Base-by-base conservation (phyloP, 202 grass and related monocot species). In the Dendrocalamus latiflorus region DNA sequence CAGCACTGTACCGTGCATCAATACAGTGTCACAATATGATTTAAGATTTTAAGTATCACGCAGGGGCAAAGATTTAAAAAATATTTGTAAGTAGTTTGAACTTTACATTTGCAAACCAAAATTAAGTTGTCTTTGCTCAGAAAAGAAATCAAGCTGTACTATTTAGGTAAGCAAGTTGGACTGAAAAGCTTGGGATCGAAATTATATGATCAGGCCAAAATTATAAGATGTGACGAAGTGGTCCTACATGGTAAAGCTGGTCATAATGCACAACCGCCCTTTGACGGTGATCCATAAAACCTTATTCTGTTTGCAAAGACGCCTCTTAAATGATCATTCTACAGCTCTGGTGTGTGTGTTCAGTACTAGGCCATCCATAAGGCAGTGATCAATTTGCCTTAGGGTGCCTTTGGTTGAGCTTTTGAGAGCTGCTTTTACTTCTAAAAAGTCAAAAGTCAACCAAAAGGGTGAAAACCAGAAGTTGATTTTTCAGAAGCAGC, bases 211-310 rank as follows among this genome's bases (percentile, higher is more conserved):
- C 37, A 74, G 44, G 65, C 56, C 26, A 47, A 24, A 49, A 24
- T 22, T 51, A 42, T 33, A 43, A 18, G 10, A 11, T 36, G 44
- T 47, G 34, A 22, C 13, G 34, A 28, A 17, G n/a, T 66, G 62
- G 14, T 33, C 36, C 64, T 47, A 7, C 42, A n/a, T n/a, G 34
- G 15, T 28, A 68, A 18, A 49, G 51, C 18, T 0, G 48, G 49
- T 79, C 67, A 51, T 70, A 84, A 88, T 36, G 39, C 50, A 34
- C 42, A 33, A 75, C 51, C 68, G 2, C 15, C 25, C 36, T n/a
- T n/a, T 1, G 60, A 21, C 60, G 50, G 59, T 9, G 68, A 67
- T 79, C 33, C 38, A 60, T 61, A 18, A 47, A 49, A 39, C 37
- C n/a, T 53, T 15, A 36, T 69, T 36, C 42, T 12, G 28, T 17